Base-by-base conservation (phyloP, 768 basidiomycete species). In the Hericium alpestre region DNA sequence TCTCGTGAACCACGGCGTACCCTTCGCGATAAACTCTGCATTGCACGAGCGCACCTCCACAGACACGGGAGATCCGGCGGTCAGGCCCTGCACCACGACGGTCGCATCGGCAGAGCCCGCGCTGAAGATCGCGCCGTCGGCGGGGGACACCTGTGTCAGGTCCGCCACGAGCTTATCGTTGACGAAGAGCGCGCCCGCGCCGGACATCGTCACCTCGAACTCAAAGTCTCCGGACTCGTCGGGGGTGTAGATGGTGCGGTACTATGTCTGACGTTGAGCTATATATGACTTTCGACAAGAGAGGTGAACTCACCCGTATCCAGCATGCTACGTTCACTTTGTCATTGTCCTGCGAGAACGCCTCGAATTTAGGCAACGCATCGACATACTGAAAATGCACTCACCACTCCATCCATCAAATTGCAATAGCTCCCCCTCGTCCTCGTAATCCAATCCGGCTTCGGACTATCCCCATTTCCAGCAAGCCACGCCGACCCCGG, bases 161-260 rank as follows among this genome's bases (percentile, higher is more conserved):
- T 80, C 77, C 47, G 80, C 71, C 54, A 75, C 57, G 15, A 77
- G 69, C 40, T 76, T 69, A 20, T 71, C 67, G 59, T 82, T 74
- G 52, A 85, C 58, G 70, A 77, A 84, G 20, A 85, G 68, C 61
- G 76, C 78, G 22, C 74, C 78, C 6, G 63, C 55, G 20, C 77
- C 77, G 15, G 75, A 73, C 50, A 76, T 60, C 61, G 67, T 75
- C 54, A 79, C 63, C 2, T 75, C 76, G 51, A 84, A 67, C 55
- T 79, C 75, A 71, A 77, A 74, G 64, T 80, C 72, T 22, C 79
- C 73, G 65, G 74, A 66, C 71, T 80, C 72, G 64, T 81, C 73
- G 39, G 80, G 81, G 32, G 70, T 67, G 66, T 82, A 78, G 37
- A 65, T 72, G 6, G 76, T 67, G 6, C 71, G 69, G 51, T 72